Evolutionary conservation across 1,139 yeast genomes (phyloP).

Genomic region (Lodderomyces parapsilosis): DNA sequence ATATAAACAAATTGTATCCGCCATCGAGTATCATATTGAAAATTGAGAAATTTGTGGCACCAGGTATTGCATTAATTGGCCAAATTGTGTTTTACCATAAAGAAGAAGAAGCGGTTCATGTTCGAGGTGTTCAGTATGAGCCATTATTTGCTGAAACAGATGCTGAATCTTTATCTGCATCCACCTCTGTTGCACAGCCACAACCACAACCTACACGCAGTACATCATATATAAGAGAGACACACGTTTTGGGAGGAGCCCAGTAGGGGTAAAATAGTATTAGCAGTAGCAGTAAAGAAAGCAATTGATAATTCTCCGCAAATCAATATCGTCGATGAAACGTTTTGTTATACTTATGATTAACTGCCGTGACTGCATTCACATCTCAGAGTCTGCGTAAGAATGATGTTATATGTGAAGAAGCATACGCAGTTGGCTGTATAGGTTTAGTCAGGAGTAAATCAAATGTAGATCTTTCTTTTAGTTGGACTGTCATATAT

Average conservation of each 20-base stretch:
- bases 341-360: no score
- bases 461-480: no score
- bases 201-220: constrained; percentile 4
- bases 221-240: constrained; percentile 8
- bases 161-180: constrained; percentile 17
- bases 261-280: no score
- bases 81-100: constrained; percentile 50
- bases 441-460: no score
- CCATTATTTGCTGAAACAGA: constrained; percentile 30
- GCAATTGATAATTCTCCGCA: no score
- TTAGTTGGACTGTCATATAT: background rate
- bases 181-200: constrained; percentile 1
- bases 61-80: constrained; percentile 54
- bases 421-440: no score
- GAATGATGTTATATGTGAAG: no score
- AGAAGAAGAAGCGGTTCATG: constrained; percentile 54
- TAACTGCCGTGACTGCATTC: no score
- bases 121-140: constrained; percentile 39
- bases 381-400: no score
- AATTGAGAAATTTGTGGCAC: constrained; percentile 58
- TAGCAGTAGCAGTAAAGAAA: no score
- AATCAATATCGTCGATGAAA: no score
- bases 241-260: constrained; percentile 14
- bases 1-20: constrained; percentile 55
- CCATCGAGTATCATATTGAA: constrained; percentile 65